These are phyloP conservation scores for Alopecurus myosuroides DNA, from an alignment of 176 grass and related monocot genomes.

Conservation along the genomic window DNA sequence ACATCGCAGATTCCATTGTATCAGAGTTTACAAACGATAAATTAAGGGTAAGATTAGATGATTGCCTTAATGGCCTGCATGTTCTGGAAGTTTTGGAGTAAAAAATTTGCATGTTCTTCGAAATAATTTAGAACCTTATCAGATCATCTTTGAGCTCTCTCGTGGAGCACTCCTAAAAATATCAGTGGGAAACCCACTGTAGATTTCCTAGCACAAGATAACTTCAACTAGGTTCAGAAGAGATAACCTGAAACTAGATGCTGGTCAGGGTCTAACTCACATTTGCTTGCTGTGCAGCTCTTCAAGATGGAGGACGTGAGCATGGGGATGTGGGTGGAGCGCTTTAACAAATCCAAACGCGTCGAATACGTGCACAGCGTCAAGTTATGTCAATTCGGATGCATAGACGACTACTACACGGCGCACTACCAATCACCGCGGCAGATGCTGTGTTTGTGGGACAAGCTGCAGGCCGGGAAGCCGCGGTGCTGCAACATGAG, in stretches of 20 bases:
- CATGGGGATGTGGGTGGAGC: constrained; percentile 98
- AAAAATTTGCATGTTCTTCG: background rate
- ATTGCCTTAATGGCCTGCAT: constrained; percentile 2
- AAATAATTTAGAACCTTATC: background rate
- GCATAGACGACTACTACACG: constrained; percentile 91
- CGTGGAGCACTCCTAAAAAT: background rate
- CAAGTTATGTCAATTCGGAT: constrained; percentile 89
- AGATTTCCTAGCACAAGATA: constrained; percentile 8
- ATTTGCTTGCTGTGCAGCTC: constrained; percentile 50
- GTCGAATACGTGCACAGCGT: constrained; percentile 70
- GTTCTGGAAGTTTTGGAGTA: background rate
- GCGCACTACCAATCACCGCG: constrained; percentile 88
- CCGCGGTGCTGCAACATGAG: constrained; percentile 90
- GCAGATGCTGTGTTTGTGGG: constrained; percentile 99
- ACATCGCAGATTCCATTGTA: constrained; percentile 69
- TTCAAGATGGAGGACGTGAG: constrained; percentile 99
- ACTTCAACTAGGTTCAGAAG: constrained; percentile 3
- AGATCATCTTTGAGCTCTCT: constrained; percentile 4
- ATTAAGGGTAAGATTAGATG: constrained; percentile 65
- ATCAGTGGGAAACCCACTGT: background rate
- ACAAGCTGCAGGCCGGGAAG: constrained; percentile 68
- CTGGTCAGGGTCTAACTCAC: background rate
- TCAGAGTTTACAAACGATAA: constrained; percentile 69
- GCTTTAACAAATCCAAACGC: constrained; percentile 50
- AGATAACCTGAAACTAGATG: background rate